Percentiles rank a stretch among this genome's conserved stretches.
phyloP scores from a whole-genome alignment of 2,329 filamentous ascomycete genomes.

The Cladophialophora psammophila region DNA sequence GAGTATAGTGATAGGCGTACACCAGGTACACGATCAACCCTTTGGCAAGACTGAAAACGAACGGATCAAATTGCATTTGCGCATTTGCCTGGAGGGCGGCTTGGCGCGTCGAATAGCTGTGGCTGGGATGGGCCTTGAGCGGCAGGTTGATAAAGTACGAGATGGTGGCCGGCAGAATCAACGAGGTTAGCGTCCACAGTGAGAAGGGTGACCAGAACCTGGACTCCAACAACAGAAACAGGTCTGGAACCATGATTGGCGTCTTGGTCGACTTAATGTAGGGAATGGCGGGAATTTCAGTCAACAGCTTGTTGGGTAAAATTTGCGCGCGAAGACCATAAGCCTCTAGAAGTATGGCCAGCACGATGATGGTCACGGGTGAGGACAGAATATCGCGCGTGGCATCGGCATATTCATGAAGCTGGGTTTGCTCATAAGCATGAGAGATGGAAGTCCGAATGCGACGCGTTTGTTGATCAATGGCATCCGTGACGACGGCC shows the following conservation, averaged over 20 bases:
- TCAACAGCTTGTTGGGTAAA: conserved; percentile 76
- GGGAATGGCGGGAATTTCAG: conserved; percentile 67
- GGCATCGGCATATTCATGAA: conserved; percentile 70
- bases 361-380: conserved; percentile 73
- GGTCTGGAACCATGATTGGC: conserved; percentile 75
- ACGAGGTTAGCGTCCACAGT: conserved; percentile 76
- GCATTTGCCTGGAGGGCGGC: conserved; percentile 40
- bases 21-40: conserved; percentile 82
- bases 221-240: conserved; percentile 75
- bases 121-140: conserved; percentile 50
- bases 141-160: conserved; percentile 94
- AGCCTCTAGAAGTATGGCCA: conserved; percentile 73
- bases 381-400: conserved; percentile 76
- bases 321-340: conserved; percentile 73
- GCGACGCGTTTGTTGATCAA: conserved; percentile 68
- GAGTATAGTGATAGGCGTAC: conserved; percentile 64
- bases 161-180: conserved; percentile 72
- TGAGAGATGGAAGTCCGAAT: conserved; percentile 71
- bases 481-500: conserved; percentile 75
- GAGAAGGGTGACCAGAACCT: conserved; percentile 85
- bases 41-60: conserved; percentile 90
- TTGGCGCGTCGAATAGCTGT: conserved; percentile 49
- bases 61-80: conserved; percentile 70
- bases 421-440: conserved; percentile 64
- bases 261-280: conserved; percentile 64